Evolutionary conservation across 495 filamentous ascomycete genomes (phyloP), one percentile per base, ranked within the genome.

Genomic region (Schizothecium vesticola): DNA sequence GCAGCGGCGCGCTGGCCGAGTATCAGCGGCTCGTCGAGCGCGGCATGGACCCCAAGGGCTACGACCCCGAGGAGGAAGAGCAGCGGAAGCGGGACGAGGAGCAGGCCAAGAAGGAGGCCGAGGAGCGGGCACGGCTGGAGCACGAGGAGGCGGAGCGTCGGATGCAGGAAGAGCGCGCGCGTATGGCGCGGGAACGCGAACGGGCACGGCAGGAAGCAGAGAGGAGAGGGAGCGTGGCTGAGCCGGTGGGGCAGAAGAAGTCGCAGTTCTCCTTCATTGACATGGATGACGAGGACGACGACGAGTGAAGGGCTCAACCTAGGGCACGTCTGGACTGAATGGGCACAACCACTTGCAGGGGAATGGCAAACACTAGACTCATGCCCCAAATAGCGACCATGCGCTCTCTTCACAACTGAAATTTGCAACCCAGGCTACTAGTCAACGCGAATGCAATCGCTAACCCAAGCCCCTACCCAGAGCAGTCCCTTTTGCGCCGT

Each of bases 1-100:
- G 85, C 51, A 75, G 79, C 36, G 90, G 91, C 36, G 88, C 85
- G 7, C 80, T 93, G 63, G 87, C 83, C 5, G 76, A 79, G 33
- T 84, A 89, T 25, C 86, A 89, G 68, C 74, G 76, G 25, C 79
- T 90, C 72, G 36, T 84, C 4, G 87, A 90, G 70, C 73, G 81
- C 51, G 88, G 87, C 1, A 79, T 83, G 66, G 86, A 90, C 73
- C 83, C 83, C 31, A 78, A 77, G 58, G 82, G 78, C 12, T 86
- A 86, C 77, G 86, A 85, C 67, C 84, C 82, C 25, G 83, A 82
- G 69, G 80, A 78, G 61, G 83, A 83, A 68, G 82, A 81, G 60
- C 76, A 74, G 65, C 73, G 73, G 10, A 77, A 79, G 66, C 77
- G 78, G 75, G 75, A 76, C 56, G 77, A 79, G 63, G 77, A 80